Base-by-base conservation (phyloP, 495 filamentous ascomycete species). In the Tuber melanosporum region DNA sequence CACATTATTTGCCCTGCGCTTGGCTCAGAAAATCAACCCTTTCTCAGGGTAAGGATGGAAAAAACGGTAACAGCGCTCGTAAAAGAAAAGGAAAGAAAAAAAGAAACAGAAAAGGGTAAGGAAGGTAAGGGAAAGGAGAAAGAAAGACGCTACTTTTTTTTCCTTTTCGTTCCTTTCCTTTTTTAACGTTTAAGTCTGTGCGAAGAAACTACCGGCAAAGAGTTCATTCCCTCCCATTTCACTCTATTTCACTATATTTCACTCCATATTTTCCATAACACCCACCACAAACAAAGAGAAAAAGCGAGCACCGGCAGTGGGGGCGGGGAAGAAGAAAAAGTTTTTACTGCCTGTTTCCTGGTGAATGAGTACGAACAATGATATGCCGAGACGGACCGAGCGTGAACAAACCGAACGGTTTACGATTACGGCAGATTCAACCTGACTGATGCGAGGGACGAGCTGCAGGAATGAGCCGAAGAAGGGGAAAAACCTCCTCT, bases 371-470 rank as follows among this genome's bases (percentile, higher is more conserved):
- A 36, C 14, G 32, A 32, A 36, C 26, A 10, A 71, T 39, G 71
- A 76, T 76, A 78, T 76, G 74, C 78, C 77, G 77, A 79, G 77
- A 76, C 71, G 77, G 57, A 66, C 77, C 77, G 78, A 80, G 78
- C 62, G 77, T 76, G 77, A 73, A 74, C 14, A 66, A 66, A 17
- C 57, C 32, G n/a, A 66, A 36, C 26, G 14, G 26, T 66, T 66
- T 66, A 66, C 26, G 57, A 73, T 62, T 47, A 70, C 72, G 73
- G 71, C 73, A 77, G 75, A 77, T 70, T 79, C n/a, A 10, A 62
- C n/a, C 22, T 3, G 52, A 14, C 72, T 32, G 69, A 71, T 45
- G 77, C 73, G 77, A 79, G 71, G 76, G 73, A 70, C 22, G 10
- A 70, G 57, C 46, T 52, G 69, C 74, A 75, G 52, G 72, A 77